Evolutionary conservation across 495 filamentous ascomycete species (phyloP).

Genomic region (Penicillium coprophilum): DNA sequence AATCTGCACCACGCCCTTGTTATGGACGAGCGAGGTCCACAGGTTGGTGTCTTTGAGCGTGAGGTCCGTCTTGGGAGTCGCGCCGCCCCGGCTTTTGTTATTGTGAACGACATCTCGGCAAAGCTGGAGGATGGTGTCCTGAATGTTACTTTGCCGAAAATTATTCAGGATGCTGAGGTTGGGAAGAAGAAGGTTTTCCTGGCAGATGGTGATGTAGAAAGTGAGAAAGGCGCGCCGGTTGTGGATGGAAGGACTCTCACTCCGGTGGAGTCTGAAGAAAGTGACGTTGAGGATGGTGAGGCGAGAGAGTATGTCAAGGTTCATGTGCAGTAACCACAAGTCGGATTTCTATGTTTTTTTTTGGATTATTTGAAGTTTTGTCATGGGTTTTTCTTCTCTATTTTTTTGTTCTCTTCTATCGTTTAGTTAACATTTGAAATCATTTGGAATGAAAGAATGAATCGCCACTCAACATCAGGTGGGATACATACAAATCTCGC

Average conservation of each 20-base stretch:
- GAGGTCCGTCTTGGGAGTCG: constrained; percentile 59
- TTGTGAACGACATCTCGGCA: constrained; percentile 64
- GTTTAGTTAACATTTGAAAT: neutral
- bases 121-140: constrained; percentile 71
- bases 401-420: too few species aligned
- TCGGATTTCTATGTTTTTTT: constrained; percentile 4
- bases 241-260: constrained; percentile 25
- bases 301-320: constrained; percentile 36
- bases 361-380: neutral
- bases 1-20: constrained; percentile 65
- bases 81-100: constrained; percentile 59
- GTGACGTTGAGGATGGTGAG: constrained; percentile 27
- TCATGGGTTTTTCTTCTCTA: too few species aligned
- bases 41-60: constrained; percentile 71
- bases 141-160: constrained; percentile 66
- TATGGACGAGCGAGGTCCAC: constrained; percentile 57
- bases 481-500: neutral
- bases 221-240: constrained; percentile 23
- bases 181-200: constrained; percentile 27
- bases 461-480: neutral
- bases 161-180: constrained; percentile 36
- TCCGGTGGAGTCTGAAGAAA: constrained; percentile 24
- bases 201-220: constrained; percentile 19
- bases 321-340: constrained; percentile 21
- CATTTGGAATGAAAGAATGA: neutral